A percentile compares a stretch with the other conserved stretches of the same genome.
phyloP scores from a whole-genome alignment of 164 flowering plant genomes.

The Chimonanthus salicifolius region DNA sequence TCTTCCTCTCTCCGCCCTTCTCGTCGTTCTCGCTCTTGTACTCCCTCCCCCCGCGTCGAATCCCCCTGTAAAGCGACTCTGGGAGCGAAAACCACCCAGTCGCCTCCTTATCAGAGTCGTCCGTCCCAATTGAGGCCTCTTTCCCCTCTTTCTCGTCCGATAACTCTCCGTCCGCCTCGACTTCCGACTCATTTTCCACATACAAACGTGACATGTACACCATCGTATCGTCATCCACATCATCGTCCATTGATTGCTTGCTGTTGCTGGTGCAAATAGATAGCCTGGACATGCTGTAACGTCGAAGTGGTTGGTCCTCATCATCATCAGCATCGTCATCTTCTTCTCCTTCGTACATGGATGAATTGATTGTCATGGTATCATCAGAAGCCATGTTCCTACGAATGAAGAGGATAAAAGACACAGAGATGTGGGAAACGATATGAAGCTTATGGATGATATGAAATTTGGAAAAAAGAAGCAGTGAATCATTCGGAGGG shows the following conservation, averaged over 20 bases:
- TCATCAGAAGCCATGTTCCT: conserved; percentile 30
- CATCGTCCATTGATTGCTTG: conserved; percentile 8
- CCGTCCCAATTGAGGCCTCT: conserved; percentile 5
- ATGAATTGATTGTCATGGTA: conserved; percentile 19
- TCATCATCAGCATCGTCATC: conserved; percentile 13
- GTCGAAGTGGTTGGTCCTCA: conserved; percentile 12
- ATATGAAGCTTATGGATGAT: background rate
- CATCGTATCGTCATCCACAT: conserved; percentile 17
- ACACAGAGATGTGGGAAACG: background rate
- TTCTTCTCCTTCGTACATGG: conserved; percentile 20
- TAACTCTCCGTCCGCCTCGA: conserved; percentile 38
- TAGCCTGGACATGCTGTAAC: conserved; percentile 27
- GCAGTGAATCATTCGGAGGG: background rate
- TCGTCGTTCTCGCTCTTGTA: conserved; percentile 50
- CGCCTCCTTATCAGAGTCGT: conserved; percentile 31
- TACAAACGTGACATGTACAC: conserved; percentile 37
- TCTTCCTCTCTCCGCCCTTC: conserved; percentile 5
- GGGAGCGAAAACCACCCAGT: conserved; percentile 18
- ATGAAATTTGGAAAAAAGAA: background rate
- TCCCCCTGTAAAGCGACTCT: conserved; percentile 19
- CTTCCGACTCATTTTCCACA: conserved; percentile 35
- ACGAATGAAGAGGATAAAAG: background rate
- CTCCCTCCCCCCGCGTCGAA: conserved; percentile 2
- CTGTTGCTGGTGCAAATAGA: conserved; percentile 33
- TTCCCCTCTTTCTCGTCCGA: conserved; percentile 25